A percentile compares a stretch with the other conserved stretches of the same genome.
Conservation (phyloP, 768 basidiomycete genomes). For the Gyrodon lividus region DNA sequence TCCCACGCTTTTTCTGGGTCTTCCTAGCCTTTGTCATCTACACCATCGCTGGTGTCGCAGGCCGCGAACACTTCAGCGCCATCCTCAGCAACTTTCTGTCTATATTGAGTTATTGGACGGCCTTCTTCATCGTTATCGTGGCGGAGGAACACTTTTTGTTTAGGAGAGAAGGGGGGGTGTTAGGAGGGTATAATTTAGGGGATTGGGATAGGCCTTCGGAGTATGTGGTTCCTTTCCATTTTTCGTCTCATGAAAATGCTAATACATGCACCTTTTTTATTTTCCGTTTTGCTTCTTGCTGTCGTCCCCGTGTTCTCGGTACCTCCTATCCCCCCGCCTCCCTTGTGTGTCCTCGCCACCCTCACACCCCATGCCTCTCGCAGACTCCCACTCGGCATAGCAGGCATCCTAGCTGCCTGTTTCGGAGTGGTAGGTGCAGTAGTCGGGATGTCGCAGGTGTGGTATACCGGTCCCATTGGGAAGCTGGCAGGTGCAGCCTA, state of each 20-base stretch:
- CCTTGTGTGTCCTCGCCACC: background rate
- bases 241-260: background rate
- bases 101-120: conserved; percentile 46
- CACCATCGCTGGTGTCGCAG: conserved; percentile 40
- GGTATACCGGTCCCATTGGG: conserved; percentile 54
- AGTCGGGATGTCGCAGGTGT: conserved; percentile 51
- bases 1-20: conserved; percentile 49
- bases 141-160: conserved; percentile 49
- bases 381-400: conserved; percentile 48
- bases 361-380: background rate
- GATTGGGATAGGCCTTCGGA: conserved; percentile 44
- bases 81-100: conserved; percentile 44
- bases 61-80: conserved; percentile 44
- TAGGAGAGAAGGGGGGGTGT: conserved; percentile 35
- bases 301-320: background rate
- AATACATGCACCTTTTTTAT: background rate
- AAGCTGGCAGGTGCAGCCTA: conserved; percentile 37
- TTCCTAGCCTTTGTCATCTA: conserved; percentile 38
- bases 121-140: conserved; percentile 47
- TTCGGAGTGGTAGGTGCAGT: conserved; percentile 50
- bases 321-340: background rate
- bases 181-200: conserved; percentile 52
- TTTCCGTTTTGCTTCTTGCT: background rate
- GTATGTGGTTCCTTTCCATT: conserved; percentile 22
- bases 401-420: conserved; percentile 46